Base-by-base conservation (phyloP, 495 filamentous ascomycete species). In the Astrocystis sublimbata region DNA sequence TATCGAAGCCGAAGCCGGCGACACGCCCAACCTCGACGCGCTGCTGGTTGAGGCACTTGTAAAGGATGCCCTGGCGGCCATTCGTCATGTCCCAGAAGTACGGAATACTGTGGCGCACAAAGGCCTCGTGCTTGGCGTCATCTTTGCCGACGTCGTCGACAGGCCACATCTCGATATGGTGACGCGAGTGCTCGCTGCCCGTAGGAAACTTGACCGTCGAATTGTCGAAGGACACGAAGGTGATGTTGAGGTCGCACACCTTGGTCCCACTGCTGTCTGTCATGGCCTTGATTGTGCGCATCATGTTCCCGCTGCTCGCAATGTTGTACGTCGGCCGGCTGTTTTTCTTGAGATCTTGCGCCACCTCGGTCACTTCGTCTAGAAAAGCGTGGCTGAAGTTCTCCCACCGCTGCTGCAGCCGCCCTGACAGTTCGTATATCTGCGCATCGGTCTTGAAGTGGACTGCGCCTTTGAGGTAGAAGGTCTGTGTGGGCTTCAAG, bases 81-180 rank as follows among this genome's bases (percentile, higher is more conserved):
- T 31, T 41, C 0, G 69, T 71, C 69, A 71, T 69, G 58, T 71
- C 69, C 69, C 69, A 71, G 64, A 71, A 71, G 31, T 69, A 71
- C 2, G 69, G 69, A 28, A 71, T 69, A 53, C 64, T 67, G 60
- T 71, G 43, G 13, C 47, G 33, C 24, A 71, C 69, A 43, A 71
- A 71, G 26, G 66, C 66, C 69, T 71, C 69, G 60, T 71, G 69
- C 61, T 66, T 68, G 50, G 28, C 36, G 17, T 61, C 61, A 31
- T 64, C 68, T 55, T 15, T 24, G 17, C 23, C 36, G 36, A 23
- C 19, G 15, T 62, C 68, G 61, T 58, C 69, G 15, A 71, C 69
- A 38, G 69, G 69, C n/a, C 55, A 65, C 30, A 71, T 15, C 64
- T 71, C 69, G 59, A 71, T 36, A 45, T 57, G 54, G 67, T 71